phyloP scores from a whole-genome alignment of 768 basidiomycete species.

The Suillus plorans region DNA sequence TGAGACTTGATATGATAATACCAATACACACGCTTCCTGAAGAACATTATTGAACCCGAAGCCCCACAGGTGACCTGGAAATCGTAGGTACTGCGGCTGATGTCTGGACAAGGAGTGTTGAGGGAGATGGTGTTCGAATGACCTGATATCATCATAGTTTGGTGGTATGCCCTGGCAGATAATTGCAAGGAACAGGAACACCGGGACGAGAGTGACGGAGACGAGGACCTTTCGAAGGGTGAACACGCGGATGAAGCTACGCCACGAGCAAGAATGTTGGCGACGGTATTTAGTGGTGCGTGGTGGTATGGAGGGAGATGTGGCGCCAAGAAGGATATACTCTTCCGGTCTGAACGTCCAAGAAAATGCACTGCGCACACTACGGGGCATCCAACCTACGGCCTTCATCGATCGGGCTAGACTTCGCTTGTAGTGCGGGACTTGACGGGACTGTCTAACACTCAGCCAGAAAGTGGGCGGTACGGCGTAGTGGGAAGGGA shows the following conservation, averaged over 20 bases:
- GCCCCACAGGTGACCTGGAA: slow-evolving; percentile 58
- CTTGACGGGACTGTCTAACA: not conserved
- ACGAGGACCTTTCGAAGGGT: slow-evolving; percentile 31
- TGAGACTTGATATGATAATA: not conserved
- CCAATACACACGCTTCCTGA: slow-evolving; percentile 53
- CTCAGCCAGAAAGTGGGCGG: not conserved
- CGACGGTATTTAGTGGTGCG: slow-evolving; percentile 10
- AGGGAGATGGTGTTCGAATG: slow-evolving; percentile 36
- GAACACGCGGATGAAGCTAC: slow-evolving; percentile 10
- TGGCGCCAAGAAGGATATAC: slow-evolving; percentile 14
- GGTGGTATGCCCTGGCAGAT: slow-evolving; percentile 40
- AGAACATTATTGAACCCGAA: slow-evolving; percentile 63
- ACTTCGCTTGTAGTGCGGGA: not conserved
- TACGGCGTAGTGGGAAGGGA: not conserved
- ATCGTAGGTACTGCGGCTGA: slow-evolving; percentile 41
- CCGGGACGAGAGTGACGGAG: slow-evolving; percentile 16
- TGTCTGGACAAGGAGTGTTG: slow-evolving; percentile 34
- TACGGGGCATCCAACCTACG: slow-evolving; percentile 12
- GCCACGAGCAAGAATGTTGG: slow-evolving; percentile 12
- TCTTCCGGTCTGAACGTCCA: slow-evolving; percentile 9
- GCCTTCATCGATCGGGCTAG: not conserved
- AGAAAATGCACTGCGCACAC: not conserved
- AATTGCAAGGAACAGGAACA: slow-evolving; percentile 31
- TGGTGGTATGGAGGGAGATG: not conserved
- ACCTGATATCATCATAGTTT: slow-evolving; percentile 35